Base-by-base conservation (phyloP, 768 basidiomycete genomes). In the Mycena polygramma region DNA sequence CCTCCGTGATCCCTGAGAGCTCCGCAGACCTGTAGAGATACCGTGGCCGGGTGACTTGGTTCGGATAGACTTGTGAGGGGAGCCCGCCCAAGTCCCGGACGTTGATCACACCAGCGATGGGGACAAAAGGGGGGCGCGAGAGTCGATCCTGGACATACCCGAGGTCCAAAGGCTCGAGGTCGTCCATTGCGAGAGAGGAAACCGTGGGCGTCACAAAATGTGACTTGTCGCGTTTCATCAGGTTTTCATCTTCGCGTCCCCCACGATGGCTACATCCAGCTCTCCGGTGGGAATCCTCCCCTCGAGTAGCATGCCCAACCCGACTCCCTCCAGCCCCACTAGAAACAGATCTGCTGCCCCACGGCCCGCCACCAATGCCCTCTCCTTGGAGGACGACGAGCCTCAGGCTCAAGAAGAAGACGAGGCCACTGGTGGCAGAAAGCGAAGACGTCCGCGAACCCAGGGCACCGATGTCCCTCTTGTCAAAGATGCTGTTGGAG, bases 401-500 rank as follows among this genome's bases (percentile, higher is more conserved):
- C 85, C 83, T n/a, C 82, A 83, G 67, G 82, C 82, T 48, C 81
- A 81, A 20, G 81, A 77, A 57, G 77, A 79, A 13, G 78, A 78
- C 9, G 75, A 80, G 46, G 85, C 87, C 37, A 84, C 79, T 6
- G 79, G 76, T 10, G 73, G 73, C n/a, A 77, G 78, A 30, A 84
- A 81, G 64, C 79, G 85, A 20, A 84, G 87, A 66, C 83, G 86
- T 65, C 85, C 87, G 51, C 84, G 87, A 64, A 83, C 84, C 15
- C 86, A 86, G 67, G 82, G 81, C 13, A 87, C 87, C 6, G 94
- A 96, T 75, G 88, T 98, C 0, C 94, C 96, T 4, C 83, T 94
- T 59, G 96, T 99, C 2, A 92, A 91, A 75, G 98, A 99, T 81
- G 91, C 94, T 39, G 97, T 98, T 22, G 97, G 97, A 62, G 97